Conservation (phyloP, 208 protist genomes). For the Vickermania ingenoplastis region DNA sequence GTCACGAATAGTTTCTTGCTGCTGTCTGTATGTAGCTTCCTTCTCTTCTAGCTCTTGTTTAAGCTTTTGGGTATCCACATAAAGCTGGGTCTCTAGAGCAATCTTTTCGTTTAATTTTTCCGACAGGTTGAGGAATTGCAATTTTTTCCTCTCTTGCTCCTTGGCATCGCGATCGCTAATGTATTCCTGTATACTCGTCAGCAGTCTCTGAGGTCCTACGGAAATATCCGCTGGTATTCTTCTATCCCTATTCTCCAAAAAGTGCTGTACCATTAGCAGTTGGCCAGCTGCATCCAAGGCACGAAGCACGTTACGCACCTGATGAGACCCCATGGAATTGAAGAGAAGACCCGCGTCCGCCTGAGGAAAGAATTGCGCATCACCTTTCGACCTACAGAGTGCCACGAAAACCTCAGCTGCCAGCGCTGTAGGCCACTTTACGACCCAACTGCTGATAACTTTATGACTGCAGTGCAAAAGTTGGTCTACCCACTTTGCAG, state of each 20-base stretch:
- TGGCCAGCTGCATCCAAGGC: neutral
- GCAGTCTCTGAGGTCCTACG: too few relatives aligned
- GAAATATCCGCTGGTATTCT: too few relatives aligned
- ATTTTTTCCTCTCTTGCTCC: neutral
- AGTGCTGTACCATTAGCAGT: neutral
- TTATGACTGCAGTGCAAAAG: neutral
- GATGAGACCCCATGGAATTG: too few relatives aligned
- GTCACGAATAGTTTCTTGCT: neutral
- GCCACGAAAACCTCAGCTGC: neutral
- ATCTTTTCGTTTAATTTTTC: neutral
- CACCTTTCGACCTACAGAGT: too few relatives aligned
- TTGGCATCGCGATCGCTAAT: neutral
- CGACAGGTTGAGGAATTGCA: neutral
- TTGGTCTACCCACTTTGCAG: neutral
- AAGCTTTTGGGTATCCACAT: neutral
- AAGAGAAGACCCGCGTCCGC: too few relatives aligned
- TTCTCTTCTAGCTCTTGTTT: neutral
- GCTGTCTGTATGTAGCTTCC: neutral
- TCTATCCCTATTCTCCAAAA: neutral
- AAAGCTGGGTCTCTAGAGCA: neutral
- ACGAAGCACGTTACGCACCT: too few relatives aligned
- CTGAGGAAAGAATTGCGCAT: too few relatives aligned
- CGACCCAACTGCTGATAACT: neutral
- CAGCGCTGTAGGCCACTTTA: neutral
- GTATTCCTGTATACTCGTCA: neutral